Base-by-base conservation (phyloP, 768 basidiomycete genomes). In the Stropharia rugosoannulata region DNA sequence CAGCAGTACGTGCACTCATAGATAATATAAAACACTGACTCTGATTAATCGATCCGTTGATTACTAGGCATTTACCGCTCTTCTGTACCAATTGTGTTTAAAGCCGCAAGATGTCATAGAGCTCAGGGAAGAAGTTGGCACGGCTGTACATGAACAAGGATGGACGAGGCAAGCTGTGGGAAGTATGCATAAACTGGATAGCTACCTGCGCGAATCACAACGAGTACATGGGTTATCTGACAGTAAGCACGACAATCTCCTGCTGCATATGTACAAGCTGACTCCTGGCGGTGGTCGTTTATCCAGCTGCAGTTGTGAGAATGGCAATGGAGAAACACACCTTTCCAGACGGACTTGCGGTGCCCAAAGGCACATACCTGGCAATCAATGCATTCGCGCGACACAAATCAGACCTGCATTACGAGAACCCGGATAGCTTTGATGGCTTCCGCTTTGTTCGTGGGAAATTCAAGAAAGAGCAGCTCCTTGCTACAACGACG, bases 91-190 rank as follows among this genome's bases (percentile, higher is more conserved):
- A 22, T 64, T 80, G 8, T 73, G 75, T 9, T 58, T 66, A 3
- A 56, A 67, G 29, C 73, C 75, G 1, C 64, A 73, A 36, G 70
- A 70, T 49, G 59, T 70, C 5, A 50, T 61, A 6, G 64, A 69
- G 10, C 43, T 82, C 27, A 71, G 80, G 0, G 72, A 78, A 50
- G 80, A 83, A 61, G 66, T 78, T 3, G 73, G 77, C 37, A 49
- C 46, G 1, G 64, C 73, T 5, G 43, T 76, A 15, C 43, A 47
- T 2, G 59, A 65, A 4, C 66, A 75, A 10, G 76, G 69, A 16
- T 78, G 73, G 70, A 66, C 65, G 0, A 74, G 75, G 49, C 57
- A 63, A 9, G 64, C 70, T 1, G 61, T 79, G 51, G 62, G 60
- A 16, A 73, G 73, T 48, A 70, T 80, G 70, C 65, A 66, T 54